phyloP scores from a whole-genome alignment of 345 rosid species.

The Euclidium syriacum region DNA sequence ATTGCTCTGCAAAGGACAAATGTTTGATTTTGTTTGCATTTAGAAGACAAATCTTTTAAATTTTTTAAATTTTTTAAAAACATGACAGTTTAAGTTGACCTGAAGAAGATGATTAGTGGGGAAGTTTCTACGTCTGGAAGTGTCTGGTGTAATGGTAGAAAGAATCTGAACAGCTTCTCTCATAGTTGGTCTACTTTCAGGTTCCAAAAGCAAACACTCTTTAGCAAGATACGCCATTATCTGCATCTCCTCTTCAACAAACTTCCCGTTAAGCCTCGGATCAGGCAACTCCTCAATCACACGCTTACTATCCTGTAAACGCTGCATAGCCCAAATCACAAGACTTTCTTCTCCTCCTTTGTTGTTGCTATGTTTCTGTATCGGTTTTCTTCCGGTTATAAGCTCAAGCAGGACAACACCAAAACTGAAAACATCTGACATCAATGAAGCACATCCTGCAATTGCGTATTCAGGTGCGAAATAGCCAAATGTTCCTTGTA shows the following conservation, averaged over 20 bases:
- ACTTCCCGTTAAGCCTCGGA: constrained; percentile 60
- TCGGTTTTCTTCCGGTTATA: constrained; percentile 84
- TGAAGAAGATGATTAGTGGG: constrained; percentile 61
- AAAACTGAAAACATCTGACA: constrained; percentile 97
- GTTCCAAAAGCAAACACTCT: constrained; percentile 87
- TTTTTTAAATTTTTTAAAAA: not conserved
- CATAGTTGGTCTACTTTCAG: constrained; percentile 94
- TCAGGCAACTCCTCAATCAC: constrained; percentile 79
- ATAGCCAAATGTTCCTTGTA: constrained; percentile 97
- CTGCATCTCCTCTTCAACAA: constrained; percentile 82
- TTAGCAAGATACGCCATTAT: constrained; percentile 92
- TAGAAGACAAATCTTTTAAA: not conserved
- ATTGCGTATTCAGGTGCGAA: constrained; percentile 98
- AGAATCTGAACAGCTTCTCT: constrained; percentile 96
- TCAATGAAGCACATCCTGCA: constrained; percentile 84
- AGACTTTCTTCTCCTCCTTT: constrained; percentile 95
- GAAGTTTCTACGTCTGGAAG: constrained; percentile 57
- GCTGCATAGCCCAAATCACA: constrained; percentile 93
- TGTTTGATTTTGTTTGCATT: not conserved
- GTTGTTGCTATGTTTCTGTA: constrained; percentile 49
- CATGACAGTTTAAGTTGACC: constrained; percentile 33
- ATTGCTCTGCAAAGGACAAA: not conserved
- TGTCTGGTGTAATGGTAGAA: constrained; percentile 71
- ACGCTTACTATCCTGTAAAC: constrained; percentile 58
- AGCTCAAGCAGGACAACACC: constrained; percentile 97